Base-by-base conservation (phyloP, 202 grass and related monocot genomes). In the Schoenoplectus triqueter region DNA sequence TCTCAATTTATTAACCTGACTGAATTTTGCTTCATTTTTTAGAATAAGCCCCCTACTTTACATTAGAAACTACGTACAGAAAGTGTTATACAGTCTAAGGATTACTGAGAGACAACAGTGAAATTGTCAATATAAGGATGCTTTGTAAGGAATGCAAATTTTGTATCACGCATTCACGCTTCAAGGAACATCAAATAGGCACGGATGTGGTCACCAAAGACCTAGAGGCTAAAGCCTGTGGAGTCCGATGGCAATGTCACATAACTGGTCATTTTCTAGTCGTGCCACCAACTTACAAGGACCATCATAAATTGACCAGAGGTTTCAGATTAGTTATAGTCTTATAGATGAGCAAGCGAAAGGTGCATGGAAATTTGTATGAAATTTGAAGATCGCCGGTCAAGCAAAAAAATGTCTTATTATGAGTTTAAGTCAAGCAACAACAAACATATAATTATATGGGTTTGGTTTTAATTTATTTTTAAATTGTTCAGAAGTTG, bases 281-380 rank as follows among this genome's bases (percentile, higher is more conserved):
- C 69, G 9, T 72, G 45, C 44, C 69, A 49, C 69, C 7, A 49
- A 72, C 48, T 72, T 71, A 71, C 68, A 71, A 5, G 2, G 68
- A 71, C 68, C 15, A 48, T 8, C 5, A 4, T 69, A 44, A 69
- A 69, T 45, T 69, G 9, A 46, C 40, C 1, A 45, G 14, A 69
- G 42, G 40, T 15, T 69, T 14, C 8, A 10, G 8, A 68, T 40
- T 41, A 19, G 4, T 41, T 13, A 2, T 1, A 1, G 4, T 42
- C 31, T 31, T 31, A 31, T 3, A 41, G 2, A 11, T 31, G 65
- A 42, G 31, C 65, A 42, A 42, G 39, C 9, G 7, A 42, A 68
- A 40, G 2, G 64, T 66, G 9, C 9, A 66, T 39, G 6, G 21
- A 10, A 9, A 66, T 20, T 65, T 67, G 10, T 13, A 40, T 41